A percentile compares a stretch with the other conserved stretches of the same genome.
Evolutionary conservation across 768 basidiomycete species (phyloP).

Genomic region (Albatrellus ellisii): DNA sequence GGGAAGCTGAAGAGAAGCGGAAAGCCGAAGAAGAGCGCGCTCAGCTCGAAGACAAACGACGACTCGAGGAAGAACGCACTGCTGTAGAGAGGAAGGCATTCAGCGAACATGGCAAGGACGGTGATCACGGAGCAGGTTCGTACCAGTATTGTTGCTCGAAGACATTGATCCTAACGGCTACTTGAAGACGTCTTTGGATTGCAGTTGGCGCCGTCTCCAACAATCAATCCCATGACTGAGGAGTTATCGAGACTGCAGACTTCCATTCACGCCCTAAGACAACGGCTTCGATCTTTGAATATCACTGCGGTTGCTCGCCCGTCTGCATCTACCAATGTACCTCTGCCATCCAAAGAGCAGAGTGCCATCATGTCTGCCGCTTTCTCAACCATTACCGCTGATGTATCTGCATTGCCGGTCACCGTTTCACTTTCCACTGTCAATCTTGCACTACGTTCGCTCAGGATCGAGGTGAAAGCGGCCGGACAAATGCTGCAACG

Average conservation of each 20-base stretch:
- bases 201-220: neutral
- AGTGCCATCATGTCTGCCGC: conserved; percentile 32
- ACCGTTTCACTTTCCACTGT: conserved; percentile 25
- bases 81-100: conserved; percentile 3
- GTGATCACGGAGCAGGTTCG: neutral
- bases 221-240: neutral
- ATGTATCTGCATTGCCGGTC: conserved; percentile 34
- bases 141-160: neutral
- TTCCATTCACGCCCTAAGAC: conserved; percentile 40
- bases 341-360: conserved; percentile 40
- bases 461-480: conserved; percentile 44
- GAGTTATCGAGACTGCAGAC: conserved; percentile 34
- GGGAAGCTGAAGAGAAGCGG: conserved; percentile 14
- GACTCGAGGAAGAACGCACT: conserved; percentile 20
- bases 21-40: conserved; percentile 11
- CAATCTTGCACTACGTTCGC: conserved; percentile 47
- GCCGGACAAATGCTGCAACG: conserved; percentile 35
- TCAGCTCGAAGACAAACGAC: conserved; percentile 18
- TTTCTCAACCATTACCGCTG: conserved; percentile 31
- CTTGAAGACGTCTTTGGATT: conserved; percentile 3
- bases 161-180: neutral
- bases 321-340: conserved; percentile 17
- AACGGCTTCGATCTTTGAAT: conserved; percentile 44
- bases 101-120: neutral
- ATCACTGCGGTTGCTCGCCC: conserved; percentile 43